A percentile compares a stretch with the other conserved stretches of the same genome.
phyloP scores from a whole-genome alignment of 139 green algal species.

The Eudorina sp. region DNA sequence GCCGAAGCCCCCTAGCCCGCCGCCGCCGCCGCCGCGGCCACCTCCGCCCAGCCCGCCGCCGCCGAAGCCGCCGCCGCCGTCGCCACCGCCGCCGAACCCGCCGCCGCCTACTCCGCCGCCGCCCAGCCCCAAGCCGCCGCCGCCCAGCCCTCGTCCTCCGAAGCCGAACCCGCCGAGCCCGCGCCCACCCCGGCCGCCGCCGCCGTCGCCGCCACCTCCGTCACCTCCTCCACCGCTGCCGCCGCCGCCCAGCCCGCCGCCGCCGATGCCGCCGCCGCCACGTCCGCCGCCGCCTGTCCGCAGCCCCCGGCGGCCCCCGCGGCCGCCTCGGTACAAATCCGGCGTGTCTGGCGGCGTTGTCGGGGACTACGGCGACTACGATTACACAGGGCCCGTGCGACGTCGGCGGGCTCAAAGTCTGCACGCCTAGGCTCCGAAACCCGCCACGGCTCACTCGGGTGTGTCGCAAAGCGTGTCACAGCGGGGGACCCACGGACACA shows the following conservation, averaged over 20 bases:
- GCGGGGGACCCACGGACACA: too few relatives aligned
- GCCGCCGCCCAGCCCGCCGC: conserved; percentile 2
- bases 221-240: neutral
- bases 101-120: neutral
- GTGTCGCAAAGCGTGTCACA: too few relatives aligned
- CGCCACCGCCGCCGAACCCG: neutral
- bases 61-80: neutral
- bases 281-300: neutral
- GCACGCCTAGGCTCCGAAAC: neutral
- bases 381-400: too few relatives aligned
- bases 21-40: neutral
- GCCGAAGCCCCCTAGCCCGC: neutral
- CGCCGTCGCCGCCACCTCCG: neutral
- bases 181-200: neutral
- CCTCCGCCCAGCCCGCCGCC: neutral
- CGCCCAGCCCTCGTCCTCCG: neutral
- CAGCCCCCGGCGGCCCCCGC: neutral
- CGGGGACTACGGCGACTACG: too few relatives aligned
- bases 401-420: too few relatives aligned
- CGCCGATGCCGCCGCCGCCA: neutral
- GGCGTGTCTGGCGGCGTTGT: too few relatives aligned
- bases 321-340: too few relatives aligned
- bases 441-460: neutral
- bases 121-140: neutral
- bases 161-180: neutral